Base-by-base conservation (phyloP, 2,329 filamentous ascomycete genomes). In the Meredithiella fracta region DNA sequence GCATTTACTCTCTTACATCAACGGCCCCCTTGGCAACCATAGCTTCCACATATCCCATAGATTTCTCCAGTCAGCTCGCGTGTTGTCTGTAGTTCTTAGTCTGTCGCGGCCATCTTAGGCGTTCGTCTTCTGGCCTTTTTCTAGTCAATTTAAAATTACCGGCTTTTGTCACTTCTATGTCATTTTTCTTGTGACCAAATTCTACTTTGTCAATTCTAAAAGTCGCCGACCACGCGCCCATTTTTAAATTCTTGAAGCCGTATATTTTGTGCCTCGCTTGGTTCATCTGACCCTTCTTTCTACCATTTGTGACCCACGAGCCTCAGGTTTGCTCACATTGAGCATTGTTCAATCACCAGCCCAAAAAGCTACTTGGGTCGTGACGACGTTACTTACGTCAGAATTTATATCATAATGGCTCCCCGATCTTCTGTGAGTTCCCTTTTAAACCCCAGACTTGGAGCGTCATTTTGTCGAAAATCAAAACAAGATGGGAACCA, bases 371-470 rank as follows among this genome's bases (percentile, higher is more conserved):
- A 15, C n/a, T 14, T 26, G 11, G 11, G 23, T 42, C 38, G 25
- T n/a, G 11, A 26, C 44, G 2, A 25, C 5, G 44, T 11, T 25
- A 49, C 11, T 25, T 49, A 26, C 22, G 44, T 49, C 44, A 26
- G 25, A n/a, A 49, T 8, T 14, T 8, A 9, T n/a, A 8, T 22
- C 44, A 52, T 34, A 17, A 52, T 52, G 50, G 50, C 50, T 37
- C 50, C 50, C 17, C 50, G 50, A 17, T 22, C 29, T 15, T 38
- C 6, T 17, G 50, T 52, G 50, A 52, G 50, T 52, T 49, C 22
- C n/a, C n/a, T n/a, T 25, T 8, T 26, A n/a, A 44, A 54, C 25
- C 29, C n/a, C 34, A 37, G 15, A 8, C 51, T 14, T 53, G 20
- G 22, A 20, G 8, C 34, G 5, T 40, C n/a, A 42, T 3, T 29